Conservation (phyloP, 495 filamentous ascomycete genomes). For the Penicillium alfredii region DNA sequence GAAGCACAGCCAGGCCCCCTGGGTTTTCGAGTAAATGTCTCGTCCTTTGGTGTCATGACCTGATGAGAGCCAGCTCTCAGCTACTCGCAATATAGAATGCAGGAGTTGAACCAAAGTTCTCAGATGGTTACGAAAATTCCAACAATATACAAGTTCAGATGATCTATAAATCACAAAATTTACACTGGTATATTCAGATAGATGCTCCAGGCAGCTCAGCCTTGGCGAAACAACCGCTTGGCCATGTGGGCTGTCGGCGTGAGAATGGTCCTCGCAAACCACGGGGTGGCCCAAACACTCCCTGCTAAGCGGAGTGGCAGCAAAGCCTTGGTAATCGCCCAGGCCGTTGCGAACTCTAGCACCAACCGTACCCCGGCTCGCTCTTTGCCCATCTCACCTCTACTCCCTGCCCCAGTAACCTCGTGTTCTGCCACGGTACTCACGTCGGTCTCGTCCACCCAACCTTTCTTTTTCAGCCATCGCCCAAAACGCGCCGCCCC, state of each 20-base stretch:
- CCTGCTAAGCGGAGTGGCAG: constrained; percentile 66
- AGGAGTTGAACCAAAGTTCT: constrained; percentile 16
- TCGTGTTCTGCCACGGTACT: constrained; percentile 24
- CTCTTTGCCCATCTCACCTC: constrained; percentile 12
- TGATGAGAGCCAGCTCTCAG: constrained; percentile 12
- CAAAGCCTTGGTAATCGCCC: constrained; percentile 78
- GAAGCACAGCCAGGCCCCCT: constrained; percentile 72
- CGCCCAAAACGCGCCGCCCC: constrained; percentile 51
- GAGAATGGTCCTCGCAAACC: constrained; percentile 73
- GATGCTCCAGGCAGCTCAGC: constrained; percentile 9
- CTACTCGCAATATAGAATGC: constrained; percentile 17
- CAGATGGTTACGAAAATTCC: constrained; percentile 27
- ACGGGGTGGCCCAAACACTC: constrained; percentile 87
- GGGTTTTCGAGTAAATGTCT: constrained; percentile 82
- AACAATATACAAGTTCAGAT: constrained; percentile 20
- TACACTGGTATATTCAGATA: too few relatives aligned
- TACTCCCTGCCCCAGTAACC: constrained; percentile 3
- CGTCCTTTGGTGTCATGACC: constrained; percentile 14
- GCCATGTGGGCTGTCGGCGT: constrained; percentile 37
- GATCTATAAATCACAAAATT: constrained; percentile 6
- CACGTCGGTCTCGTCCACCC: constrained; percentile 47
- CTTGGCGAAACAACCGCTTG: constrained; percentile 34
- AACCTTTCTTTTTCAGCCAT: constrained; percentile 56
- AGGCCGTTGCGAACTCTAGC: constrained; percentile 75
- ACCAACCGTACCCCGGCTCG: constrained; percentile 47